Conservation (phyloP, 1,284 basidiomycete species). For the Heterobasidion annosum region DNA sequence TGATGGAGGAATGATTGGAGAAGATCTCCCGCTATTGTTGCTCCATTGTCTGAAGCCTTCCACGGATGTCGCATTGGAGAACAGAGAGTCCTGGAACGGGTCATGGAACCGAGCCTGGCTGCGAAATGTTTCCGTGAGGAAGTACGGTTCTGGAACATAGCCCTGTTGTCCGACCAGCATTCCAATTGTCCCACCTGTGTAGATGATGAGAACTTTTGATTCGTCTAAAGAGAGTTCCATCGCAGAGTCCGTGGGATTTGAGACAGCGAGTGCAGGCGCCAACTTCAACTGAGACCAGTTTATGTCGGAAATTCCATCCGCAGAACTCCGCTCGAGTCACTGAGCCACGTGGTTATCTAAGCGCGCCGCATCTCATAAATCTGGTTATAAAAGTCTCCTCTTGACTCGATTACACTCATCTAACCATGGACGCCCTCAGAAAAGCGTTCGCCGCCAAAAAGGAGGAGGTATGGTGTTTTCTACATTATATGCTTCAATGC, state of each 20-base stretch:
- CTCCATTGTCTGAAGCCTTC: conserved; percentile 71
- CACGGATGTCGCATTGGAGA: conserved; percentile 64
- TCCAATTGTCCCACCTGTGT: conserved; percentile 81
- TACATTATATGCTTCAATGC: not conserved
- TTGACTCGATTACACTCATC: conserved; percentile 11
- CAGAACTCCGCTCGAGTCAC: not conserved
- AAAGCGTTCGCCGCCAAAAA: conserved; percentile 69
- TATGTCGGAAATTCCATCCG: no score
- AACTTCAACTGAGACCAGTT: no score
- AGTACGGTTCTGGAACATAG: conserved; percentile 83
- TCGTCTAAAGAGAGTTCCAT: conserved; percentile 55
- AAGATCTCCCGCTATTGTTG: conserved; percentile 40
- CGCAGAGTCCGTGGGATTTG: not conserved
- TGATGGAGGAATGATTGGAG: conserved; percentile 20
- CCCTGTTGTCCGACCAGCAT: conserved; percentile 77
- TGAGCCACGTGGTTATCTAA: not conserved
- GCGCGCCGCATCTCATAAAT: not conserved
- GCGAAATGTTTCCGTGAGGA: conserved; percentile 74
- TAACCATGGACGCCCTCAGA: conserved; percentile 67
- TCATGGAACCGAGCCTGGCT: conserved; percentile 83
- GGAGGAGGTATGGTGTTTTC: conserved; percentile 38
- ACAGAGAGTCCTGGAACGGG: conserved; percentile 71
- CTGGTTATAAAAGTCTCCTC: conserved; percentile 11
- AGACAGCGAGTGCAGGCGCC: not conserved
- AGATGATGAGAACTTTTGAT: conserved; percentile 75